Evolutionary conservation across 257 asterid genomes (phyloP).

Genomic region (Lantana camara): DNA sequence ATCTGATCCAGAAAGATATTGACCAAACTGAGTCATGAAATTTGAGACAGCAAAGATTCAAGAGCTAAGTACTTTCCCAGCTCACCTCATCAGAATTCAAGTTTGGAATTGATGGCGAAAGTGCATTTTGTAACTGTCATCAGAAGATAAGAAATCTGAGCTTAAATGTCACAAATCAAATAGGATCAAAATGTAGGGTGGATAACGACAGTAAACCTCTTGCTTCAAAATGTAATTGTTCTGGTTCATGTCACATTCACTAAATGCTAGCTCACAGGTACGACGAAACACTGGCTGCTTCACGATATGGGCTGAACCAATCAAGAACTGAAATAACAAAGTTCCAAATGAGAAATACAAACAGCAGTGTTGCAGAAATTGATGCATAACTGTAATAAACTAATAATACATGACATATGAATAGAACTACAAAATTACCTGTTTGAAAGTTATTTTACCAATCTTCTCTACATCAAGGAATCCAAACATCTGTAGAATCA

Average conservation of each 20-base stretch:
- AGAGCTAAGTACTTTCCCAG: conserved; percentile 1
- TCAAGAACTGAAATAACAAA: conserved; percentile 73
- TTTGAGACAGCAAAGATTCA: conserved; percentile 4
- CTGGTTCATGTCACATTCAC: conserved; percentile 49
- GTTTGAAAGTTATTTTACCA: conserved; percentile 80
- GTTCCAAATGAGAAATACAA: conserved; percentile 20
- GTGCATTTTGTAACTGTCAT: conserved; percentile 68
- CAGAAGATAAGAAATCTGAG: conserved; percentile 6
- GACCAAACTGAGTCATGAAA: not conserved
- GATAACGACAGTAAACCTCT: conserved; percentile 53
- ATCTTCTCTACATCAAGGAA: conserved; percentile 74
- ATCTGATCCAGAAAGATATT: not conserved
- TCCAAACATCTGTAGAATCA: conserved; percentile 64
- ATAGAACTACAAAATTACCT: conserved; percentile 44
- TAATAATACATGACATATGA: not conserved
- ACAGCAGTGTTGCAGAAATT: conserved; percentile 11
- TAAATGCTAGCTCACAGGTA: conserved; percentile 79
- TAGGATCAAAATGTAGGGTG: conserved; percentile 5
- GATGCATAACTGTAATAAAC: not conserved
- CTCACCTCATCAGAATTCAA: conserved; percentile 74
- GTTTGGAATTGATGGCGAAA: conserved; percentile 54
- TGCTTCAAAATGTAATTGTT: conserved; percentile 53
- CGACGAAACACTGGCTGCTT: conserved; percentile 70
- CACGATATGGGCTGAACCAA: conserved; percentile 85
- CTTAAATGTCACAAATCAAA: conserved; percentile 4